A percentile compares a stretch with the other conserved stretches of the same genome.
Conservation (phyloP, 1,139 yeast species). For the Taphrina flavorubra region DNA sequence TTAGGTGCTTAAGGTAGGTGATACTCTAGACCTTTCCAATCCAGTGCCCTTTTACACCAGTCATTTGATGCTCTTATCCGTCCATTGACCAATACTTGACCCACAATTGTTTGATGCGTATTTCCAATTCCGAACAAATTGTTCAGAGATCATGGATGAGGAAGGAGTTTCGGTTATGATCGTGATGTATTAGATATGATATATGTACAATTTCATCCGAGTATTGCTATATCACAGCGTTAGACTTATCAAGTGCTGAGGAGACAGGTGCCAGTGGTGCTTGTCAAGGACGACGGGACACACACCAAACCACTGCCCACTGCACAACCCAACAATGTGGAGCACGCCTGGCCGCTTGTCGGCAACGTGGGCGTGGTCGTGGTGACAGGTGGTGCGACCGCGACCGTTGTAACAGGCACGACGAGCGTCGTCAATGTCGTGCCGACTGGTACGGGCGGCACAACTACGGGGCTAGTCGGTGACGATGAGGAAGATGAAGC, state of each 20-base stretch:
- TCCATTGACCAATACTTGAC: too few species aligned
- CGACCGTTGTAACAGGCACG: conserved; percentile 1
- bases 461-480: neutral
- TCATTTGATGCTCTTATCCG: too few species aligned
- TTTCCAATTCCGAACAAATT: too few species aligned
- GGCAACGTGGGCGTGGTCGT: neutral
- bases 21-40: too few species aligned
- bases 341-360: neutral
- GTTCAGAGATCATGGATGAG: too few species aligned
- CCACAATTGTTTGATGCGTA: too few species aligned
- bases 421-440: conserved; percentile 4
- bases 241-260: neutral
- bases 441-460: neutral
- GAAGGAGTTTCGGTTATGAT: too few species aligned
- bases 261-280: neutral
- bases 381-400: neutral
- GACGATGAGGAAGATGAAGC: neutral
- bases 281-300: neutral
- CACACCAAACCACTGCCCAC: conserved; percentile 7
- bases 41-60: too few species aligned
- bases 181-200: too few species aligned
- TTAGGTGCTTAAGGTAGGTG: conserved; percentile 21
- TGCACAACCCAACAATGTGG: neutral
- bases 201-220: too few species aligned
- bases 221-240: too few species aligned